phyloP scores from a whole-genome alignment of 768 basidiomycete species.

The Collybiopsis luxurians region DNA sequence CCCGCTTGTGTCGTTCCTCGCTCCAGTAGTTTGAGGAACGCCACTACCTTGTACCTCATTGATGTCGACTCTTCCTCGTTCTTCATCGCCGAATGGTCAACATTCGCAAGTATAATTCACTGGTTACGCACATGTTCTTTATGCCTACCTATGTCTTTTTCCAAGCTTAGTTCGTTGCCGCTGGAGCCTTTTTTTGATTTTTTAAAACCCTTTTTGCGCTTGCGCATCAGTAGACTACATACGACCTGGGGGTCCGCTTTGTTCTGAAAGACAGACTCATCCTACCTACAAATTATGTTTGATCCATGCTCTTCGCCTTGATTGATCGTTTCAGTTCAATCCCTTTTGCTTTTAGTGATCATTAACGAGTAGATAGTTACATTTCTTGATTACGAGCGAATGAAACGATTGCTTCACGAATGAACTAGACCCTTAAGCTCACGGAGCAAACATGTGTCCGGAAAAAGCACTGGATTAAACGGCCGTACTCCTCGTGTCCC shows the following conservation, averaged over 20 bases:
- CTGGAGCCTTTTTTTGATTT: not conserved
- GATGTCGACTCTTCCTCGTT: not conserved
- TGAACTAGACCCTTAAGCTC: no score
- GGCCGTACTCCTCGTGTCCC: no score
- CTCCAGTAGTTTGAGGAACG: conserved; percentile 3
- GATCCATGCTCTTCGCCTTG: not conserved
- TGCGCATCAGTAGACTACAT: conserved; percentile 7
- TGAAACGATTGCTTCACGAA: conserved; percentile 5
- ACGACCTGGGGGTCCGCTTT: not conserved
- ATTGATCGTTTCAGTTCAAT: not conserved
- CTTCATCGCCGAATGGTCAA: not conserved
- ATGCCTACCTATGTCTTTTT: not conserved
- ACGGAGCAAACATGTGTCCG: no score
- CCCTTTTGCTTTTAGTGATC: not conserved
- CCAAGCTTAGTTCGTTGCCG: not conserved
- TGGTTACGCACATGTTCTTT: not conserved
- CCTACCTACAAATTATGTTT: not conserved
- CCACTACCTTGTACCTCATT: not conserved
- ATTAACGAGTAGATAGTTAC: conserved; percentile 3
- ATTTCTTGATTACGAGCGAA: conserved; percentile 4
- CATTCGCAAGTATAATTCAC: not conserved
- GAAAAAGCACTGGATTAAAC: no score
- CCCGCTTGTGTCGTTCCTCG: not conserved
- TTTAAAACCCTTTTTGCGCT: not conserved
- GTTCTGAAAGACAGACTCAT: no score